A percentile compares a stretch with the other conserved stretches of the same genome.
Conservation (phyloP, 73 alveolate species). For the Tetrahymena elliotti region DNA sequence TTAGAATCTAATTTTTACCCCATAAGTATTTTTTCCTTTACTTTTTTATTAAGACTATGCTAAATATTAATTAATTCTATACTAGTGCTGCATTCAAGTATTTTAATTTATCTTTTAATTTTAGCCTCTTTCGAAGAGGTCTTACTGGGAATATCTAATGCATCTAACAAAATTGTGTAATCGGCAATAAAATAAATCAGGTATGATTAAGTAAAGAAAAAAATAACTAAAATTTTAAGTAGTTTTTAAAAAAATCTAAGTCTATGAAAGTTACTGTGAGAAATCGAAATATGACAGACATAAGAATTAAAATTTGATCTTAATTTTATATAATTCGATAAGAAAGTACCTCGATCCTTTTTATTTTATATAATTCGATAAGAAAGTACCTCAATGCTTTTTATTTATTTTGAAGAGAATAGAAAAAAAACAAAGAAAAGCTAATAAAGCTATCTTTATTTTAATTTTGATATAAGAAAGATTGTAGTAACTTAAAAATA, state of each 20-base stretch:
- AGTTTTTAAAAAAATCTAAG: background rate
- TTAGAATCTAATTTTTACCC: background rate
- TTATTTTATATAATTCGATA: no score
- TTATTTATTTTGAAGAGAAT: background rate
- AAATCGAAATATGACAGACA: background rate
- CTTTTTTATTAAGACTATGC: background rate
- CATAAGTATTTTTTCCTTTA: background rate
- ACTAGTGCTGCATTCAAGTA: background rate
- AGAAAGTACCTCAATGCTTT: background rate
- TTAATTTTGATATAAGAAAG: no score
- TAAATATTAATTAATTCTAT: background rate
- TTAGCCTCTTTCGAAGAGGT: background rate
- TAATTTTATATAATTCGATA: no score
- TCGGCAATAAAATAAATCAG: background rate
- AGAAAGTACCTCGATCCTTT: background rate
- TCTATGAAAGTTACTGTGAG: background rate
- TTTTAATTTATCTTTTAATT: background rate
- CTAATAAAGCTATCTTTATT: no score
- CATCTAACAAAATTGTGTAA: background rate
- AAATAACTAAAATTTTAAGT: background rate
- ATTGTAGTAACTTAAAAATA: no score
- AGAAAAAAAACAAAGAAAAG: background rate
- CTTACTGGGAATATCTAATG: background rate
- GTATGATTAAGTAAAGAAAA: background rate
- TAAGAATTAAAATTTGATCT: no score